A percentile compares a stretch with the other conserved stretches of the same genome.
phyloP scores from a whole-genome alignment of 2,329 filamentous ascomycete genomes.

The Phialophora tarda region DNA sequence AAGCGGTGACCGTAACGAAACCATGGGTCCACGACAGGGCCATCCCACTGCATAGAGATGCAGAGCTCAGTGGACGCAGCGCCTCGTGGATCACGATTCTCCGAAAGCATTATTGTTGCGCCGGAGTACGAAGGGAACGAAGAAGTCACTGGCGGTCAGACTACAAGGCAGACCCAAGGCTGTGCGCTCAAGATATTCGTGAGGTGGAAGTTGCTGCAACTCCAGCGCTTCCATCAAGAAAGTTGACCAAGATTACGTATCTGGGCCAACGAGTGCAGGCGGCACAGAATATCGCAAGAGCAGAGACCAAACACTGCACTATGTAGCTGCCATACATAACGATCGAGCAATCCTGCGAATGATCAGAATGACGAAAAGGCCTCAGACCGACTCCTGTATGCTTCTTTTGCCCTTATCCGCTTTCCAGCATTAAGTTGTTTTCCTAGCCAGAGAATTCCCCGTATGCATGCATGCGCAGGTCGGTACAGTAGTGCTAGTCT shows the following conservation, averaged over 20 bases:
- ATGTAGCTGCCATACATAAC: background rate
- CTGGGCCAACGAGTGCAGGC: background rate
- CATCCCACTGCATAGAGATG: constrained; percentile 31
- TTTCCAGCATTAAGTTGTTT: background rate
- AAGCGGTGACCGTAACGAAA: constrained; percentile 37
- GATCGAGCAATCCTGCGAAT: background rate
- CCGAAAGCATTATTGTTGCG: background rate
- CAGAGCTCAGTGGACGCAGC: background rate
- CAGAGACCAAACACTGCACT: background rate
- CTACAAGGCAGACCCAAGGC: background rate
- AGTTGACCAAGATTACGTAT: background rate
- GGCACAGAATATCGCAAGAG: background rate
- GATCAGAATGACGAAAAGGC: background rate
- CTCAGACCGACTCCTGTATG: background rate
- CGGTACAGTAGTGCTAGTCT: background rate
- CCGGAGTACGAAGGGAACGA: background rate
- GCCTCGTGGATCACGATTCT: background rate
- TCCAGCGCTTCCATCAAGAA: background rate
- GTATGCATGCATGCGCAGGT: too few relatives aligned
- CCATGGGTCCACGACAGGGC: constrained; percentile 34
- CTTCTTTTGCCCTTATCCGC: background rate
- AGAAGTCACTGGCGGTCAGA: background rate
- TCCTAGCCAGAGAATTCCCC: background rate
- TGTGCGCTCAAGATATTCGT: background rate
- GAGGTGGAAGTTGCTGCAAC: background rate